phyloP scores from a whole-genome alignment of 78 protist species.

The Dictyostelium intermedium region DNA sequence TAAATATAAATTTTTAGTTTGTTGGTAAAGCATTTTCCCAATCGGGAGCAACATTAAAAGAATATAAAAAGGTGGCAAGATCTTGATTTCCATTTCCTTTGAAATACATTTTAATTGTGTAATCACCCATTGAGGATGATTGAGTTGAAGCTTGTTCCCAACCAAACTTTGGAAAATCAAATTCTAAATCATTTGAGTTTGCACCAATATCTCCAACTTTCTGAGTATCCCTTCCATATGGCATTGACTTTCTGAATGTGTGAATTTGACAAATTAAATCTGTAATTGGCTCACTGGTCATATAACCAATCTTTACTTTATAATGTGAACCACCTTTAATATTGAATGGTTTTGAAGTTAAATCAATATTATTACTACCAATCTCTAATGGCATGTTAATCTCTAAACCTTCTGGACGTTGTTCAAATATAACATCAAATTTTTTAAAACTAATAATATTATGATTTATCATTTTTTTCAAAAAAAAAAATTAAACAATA shows the following conservation, averaged over 20 bases:
- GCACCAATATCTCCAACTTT: neutral
- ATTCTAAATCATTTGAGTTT: neutral
- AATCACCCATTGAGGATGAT: slow-evolving; percentile 3
- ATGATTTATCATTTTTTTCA: neutral
- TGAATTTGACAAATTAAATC: neutral
- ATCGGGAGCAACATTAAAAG: neutral
- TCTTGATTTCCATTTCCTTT: neutral
- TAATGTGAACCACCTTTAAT: neutral
- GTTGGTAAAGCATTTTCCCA: slow-evolving; percentile 2
- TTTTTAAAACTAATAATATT: slow-evolving; percentile 23
- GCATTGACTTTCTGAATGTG: neutral
- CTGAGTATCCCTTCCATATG: neutral
- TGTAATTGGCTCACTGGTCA: neutral
- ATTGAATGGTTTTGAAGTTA: slow-evolving; percentile 3
- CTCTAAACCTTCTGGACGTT: slow-evolving; percentile 73
- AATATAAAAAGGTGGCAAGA: neutral
- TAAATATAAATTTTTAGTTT: neutral
- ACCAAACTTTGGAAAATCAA: neutral
- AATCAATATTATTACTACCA: neutral
- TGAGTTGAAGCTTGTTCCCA: neutral
- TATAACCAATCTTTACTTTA: neutral
- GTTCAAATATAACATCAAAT: slow-evolving; percentile 69
- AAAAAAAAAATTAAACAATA: no score
- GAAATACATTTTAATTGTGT: slow-evolving; percentile 3
- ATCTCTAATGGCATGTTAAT: slow-evolving; percentile 35